Conservation (phyloP, 179 eudicot species). For the Corrigiola litoralis region DNA sequence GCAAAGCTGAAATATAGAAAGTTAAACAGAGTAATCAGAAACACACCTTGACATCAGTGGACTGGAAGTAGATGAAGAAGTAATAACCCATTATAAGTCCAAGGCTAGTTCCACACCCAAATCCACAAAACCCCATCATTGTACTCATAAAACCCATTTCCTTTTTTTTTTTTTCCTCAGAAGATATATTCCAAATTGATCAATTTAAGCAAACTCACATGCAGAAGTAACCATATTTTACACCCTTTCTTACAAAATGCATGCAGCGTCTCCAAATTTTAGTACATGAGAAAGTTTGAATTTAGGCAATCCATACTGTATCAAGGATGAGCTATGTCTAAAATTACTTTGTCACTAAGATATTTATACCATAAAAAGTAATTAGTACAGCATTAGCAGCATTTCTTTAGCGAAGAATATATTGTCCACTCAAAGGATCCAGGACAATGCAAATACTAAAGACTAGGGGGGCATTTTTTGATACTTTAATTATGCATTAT, state of each 20-base stretch:
- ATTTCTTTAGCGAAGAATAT: no score
- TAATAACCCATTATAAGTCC: slow-evolving; percentile 31
- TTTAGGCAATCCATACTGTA: no score
- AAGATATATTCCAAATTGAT: no score
- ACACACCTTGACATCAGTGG: slow-evolving; percentile 37
- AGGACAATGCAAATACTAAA: no score
- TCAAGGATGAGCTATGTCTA: no score
- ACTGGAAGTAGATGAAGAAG: slow-evolving; percentile 28
- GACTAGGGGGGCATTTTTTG: no score
- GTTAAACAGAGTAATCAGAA: background rate
- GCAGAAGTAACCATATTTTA: background rate
- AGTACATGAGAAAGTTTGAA: no score
- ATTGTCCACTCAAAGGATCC: no score
- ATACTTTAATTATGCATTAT: background rate
- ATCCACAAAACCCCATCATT: slow-evolving; percentile 28
- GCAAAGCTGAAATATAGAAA: background rate
- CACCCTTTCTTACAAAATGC: background rate
- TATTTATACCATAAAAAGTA: no score
- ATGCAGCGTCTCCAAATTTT: no score
- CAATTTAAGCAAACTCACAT: slow-evolving; percentile 12
- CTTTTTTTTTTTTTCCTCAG: background rate
- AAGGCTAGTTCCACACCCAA: slow-evolving; percentile 29
- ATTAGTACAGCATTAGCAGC: no score
- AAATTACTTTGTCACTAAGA: no score
- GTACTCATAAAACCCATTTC: slow-evolving; percentile 31